These are phyloP conservation scores for Vigna reflexopilosa DNA, from an alignment of 306 rosid genomes.

Conservation along the genomic window DNA sequence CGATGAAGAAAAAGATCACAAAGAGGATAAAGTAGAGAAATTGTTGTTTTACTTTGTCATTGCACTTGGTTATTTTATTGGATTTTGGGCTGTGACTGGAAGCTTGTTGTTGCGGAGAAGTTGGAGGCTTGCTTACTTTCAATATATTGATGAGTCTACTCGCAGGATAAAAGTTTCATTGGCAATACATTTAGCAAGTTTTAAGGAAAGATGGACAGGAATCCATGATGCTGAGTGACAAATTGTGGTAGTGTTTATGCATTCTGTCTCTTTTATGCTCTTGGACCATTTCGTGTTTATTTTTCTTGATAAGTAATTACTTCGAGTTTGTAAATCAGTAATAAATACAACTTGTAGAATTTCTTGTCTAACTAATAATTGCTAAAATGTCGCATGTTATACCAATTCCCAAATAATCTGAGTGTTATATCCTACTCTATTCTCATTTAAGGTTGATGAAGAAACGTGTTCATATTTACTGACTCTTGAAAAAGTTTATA, in stretches of 20 bases:
- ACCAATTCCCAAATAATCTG: too few species aligned
- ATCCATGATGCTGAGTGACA: neutral
- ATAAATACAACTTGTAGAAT: neutral
- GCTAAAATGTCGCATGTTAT: too few species aligned
- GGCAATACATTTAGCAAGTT: neutral
- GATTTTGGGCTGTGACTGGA: neutral
- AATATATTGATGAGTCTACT: neutral
- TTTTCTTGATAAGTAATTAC: neutral
- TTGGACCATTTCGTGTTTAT: neutral
- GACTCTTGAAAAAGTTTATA: too few species aligned
- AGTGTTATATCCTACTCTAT: too few species aligned
- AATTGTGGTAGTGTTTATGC: neutral
- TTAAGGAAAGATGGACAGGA: too few species aligned
- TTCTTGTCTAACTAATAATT: too few species aligned
- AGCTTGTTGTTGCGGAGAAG: neutral
- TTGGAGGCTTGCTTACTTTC: conserved; percentile 22
- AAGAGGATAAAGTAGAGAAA: neutral
- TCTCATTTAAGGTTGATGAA: too few species aligned
- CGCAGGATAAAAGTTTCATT: neutral
- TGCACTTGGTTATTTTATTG: conserved; percentile 4
- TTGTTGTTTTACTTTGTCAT: conserved; percentile 37
- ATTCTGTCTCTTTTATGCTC: neutral
- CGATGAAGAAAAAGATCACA: neutral
- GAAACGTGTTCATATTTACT: too few species aligned
- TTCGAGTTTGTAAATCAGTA: too few species aligned